Conservation (phyloP, 169 alveolate genomes). For the Plasmodium knowlesi region DNA sequence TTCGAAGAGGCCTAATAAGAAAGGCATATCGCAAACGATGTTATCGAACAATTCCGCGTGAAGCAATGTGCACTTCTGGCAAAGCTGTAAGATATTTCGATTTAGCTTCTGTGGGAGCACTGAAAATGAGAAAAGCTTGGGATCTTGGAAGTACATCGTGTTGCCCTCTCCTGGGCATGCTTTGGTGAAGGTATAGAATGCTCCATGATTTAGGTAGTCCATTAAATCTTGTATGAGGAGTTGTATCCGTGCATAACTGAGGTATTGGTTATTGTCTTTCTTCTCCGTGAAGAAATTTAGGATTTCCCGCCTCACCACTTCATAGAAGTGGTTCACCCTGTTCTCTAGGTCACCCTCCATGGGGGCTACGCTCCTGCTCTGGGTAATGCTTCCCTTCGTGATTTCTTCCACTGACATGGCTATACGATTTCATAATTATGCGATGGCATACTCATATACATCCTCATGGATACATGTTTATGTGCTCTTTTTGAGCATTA, state of each 20-base stretch:
- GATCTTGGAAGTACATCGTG: background rate
- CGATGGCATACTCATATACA: background rate
- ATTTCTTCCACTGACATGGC: background rate
- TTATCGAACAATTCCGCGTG: constrained; percentile 53
- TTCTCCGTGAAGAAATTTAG: constrained; percentile 12
- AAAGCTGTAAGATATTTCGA: constrained; percentile 5
- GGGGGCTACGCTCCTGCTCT: background rate
- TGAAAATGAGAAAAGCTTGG: constrained; percentile 44
- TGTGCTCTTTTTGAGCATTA: background rate
- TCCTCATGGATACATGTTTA: background rate
- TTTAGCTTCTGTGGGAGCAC: constrained; percentile 33
- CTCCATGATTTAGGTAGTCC: constrained; percentile 1
- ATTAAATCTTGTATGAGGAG: constrained; percentile 19
- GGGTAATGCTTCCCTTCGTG: background rate
- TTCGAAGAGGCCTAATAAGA: constrained; percentile 12
- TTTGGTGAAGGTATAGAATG: constrained; percentile 29
- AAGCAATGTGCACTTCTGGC: constrained; percentile 37
- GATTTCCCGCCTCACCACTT: background rate
- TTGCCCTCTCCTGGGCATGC: background rate
- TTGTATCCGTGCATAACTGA: constrained; percentile 39
- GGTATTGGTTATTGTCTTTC: constrained; percentile 45
- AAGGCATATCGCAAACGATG: constrained; percentile 60
- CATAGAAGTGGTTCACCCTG: background rate
- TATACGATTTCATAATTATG: background rate
- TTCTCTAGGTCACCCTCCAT: background rate